Base-by-base conservation (phyloP, 1,284 basidiomycete species). In the Microstroma glucosiphilum region DNA sequence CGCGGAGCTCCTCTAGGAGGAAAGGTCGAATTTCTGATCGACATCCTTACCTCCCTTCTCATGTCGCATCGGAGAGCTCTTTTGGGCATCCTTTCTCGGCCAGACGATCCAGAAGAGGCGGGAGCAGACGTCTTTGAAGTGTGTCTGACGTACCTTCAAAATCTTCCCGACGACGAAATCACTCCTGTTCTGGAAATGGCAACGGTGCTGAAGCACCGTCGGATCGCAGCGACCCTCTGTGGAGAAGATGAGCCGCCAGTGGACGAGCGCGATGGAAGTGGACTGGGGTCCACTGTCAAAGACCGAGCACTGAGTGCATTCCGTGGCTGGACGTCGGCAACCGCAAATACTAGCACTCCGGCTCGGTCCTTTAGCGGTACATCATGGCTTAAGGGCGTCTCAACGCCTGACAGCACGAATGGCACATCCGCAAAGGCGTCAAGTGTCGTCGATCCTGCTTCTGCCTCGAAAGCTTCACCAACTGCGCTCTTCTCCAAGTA, bases 11-110 rank as follows among this genome's bases (percentile, higher is more conserved):
- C 3, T 57, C 60, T 6, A 51, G 40, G 19, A 42, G 46, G 42
- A 48, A 73, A 60, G 30, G 68, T 77, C 58, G 70, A 72, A n/a
- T 74, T 77, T 19, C 63, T 79, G 13, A 69, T 78, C 54, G 75
- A 78, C 51, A 59, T 79, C 2, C 74, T 72, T 56, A 73, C 73
- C 25, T 71, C 76, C 11, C 70, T 79, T 63, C 63, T 79, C 8
- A 56, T 75, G 37, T 56, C 67, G 1, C 58, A 72, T 12, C 65
- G 73, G 49, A 60, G 61, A 41, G 59, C 60, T 13, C 51, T 57
- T 0, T 57, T 65, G 7, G 9, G 9, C 30, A 37, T 37, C 9
- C 30, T 37, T 9, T 37, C 30, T 37, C 30, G 30, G 30, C 9
- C 30, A 9, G 64, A 56, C 19, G 65, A 67, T 23, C 48, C 23